A percentile compares a stretch with the other conserved stretches of the same genome.
These are phyloP conservation scores for Pyronema omphalodes DNA, from an alignment of 495 filamentous ascomycete genomes.

Conservation along the genomic window DNA sequence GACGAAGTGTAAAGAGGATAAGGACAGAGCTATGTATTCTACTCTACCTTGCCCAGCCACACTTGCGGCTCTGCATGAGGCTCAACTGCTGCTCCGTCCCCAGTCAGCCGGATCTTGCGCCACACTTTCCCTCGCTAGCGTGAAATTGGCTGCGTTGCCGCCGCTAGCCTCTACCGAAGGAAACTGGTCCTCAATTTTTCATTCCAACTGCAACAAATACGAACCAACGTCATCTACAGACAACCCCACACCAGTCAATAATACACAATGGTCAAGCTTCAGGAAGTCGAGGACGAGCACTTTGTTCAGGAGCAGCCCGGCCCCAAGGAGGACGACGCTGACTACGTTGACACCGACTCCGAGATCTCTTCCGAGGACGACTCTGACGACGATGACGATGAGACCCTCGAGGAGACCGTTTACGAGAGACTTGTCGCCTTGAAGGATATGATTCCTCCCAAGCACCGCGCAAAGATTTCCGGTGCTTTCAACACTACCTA, in stretches of 20 bases:
- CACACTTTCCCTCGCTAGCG: too few relatives aligned
- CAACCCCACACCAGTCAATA: conserved; percentile 17
- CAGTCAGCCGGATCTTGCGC: too few relatives aligned
- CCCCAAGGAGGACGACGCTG: conserved; percentile 49
- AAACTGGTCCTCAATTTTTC: too few relatives aligned
- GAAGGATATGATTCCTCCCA: conserved; percentile 78
- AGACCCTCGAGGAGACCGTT: conserved; percentile 40
- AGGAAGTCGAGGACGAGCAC: conserved; percentile 89
- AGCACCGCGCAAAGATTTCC: conserved; percentile 50
- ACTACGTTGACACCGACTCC: conserved; percentile 69
- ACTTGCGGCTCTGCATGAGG: too few relatives aligned
- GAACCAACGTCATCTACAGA: too few relatives aligned
- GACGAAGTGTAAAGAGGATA: too few relatives aligned
- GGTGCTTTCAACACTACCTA: conserved; percentile 39
- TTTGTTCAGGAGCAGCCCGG: conserved; percentile 56
- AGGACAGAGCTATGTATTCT: too few relatives aligned
- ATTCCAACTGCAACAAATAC: too few relatives aligned
- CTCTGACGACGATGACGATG: conserved; percentile 29
- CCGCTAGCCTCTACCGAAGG: too few relatives aligned
- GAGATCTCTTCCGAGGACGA: conserved; percentile 43
- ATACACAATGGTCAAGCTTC: conserved; percentile 78
- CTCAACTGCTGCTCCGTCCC: too few relatives aligned
- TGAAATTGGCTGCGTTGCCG: too few relatives aligned
- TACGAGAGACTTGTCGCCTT: conserved; percentile 68
- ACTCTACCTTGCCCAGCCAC: too few relatives aligned